A percentile compares a stretch with the other conserved stretches of the same genome.
Conservation (phyloP, 306 rosid species). For the Mimosa pudica region DNA sequence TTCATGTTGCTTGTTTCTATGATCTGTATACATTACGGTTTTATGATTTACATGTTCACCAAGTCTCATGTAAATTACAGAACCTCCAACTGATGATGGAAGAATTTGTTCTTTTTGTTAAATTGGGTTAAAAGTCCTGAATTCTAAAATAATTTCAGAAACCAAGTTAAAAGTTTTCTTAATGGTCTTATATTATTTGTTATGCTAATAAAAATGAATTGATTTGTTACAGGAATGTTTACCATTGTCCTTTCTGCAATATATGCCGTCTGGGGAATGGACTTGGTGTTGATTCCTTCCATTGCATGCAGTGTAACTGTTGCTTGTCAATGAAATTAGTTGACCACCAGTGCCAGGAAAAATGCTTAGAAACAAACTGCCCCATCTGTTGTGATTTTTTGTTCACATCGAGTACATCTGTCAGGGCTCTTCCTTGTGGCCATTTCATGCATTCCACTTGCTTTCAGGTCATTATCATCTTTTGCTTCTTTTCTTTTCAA, state of each 20-base stretch:
- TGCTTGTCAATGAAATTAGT: constrained; percentile 65
- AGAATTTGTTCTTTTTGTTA: neutral
- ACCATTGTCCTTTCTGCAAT: constrained; percentile 82
- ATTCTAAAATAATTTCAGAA: neutral
- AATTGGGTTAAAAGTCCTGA: neutral
- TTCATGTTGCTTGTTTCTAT: constrained; percentile 1
- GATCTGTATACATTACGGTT: neutral
- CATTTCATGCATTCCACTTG: constrained; percentile 87
- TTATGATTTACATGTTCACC: constrained; percentile 7
- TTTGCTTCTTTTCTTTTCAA: constrained; percentile 18
- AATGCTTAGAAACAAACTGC: constrained; percentile 68
- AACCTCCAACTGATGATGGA: neutral
- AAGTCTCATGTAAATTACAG: constrained; percentile 20
- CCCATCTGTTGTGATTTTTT: constrained; percentile 81
- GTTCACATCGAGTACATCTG: constrained; percentile 71
- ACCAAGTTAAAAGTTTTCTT: constrained; percentile 2
- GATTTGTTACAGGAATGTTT: constrained; percentile 51
- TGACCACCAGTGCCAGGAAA: constrained; percentile 70
- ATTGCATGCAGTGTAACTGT: constrained; percentile 82
- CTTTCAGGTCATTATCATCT: constrained; percentile 58
- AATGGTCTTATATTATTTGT: neutral
- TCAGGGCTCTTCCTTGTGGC: constrained; percentile 75
- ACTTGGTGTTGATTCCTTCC: constrained; percentile 70
- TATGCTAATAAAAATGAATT: neutral
- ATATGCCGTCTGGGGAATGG: constrained; percentile 75